These are phyloP conservation scores for Amauroascus niger DNA, from an alignment of 2,329 filamentous ascomycete genomes.

Conservation along the genomic window DNA sequence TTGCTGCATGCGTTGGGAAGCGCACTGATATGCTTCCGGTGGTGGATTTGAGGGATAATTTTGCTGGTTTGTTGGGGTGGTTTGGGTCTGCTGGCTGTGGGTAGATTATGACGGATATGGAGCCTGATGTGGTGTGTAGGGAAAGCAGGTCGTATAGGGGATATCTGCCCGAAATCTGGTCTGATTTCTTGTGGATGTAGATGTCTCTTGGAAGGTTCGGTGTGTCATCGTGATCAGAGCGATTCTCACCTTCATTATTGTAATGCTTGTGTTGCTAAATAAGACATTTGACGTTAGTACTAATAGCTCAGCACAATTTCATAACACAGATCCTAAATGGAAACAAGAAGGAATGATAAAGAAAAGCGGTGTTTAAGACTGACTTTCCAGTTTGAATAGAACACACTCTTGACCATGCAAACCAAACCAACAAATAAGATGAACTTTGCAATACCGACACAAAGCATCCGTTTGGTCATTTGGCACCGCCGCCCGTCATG, in stretches of 20 bases:
- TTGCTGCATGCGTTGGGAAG: slow-evolving; percentile 17
- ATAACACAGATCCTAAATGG: not conserved
- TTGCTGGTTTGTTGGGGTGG: slow-evolving; percentile 23
- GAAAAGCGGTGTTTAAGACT: not conserved
- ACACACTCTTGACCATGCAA: not conserved
- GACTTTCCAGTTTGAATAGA: slow-evolving; percentile 2
- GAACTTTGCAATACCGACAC: not conserved
- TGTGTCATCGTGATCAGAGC: not conserved
- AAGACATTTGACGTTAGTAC: not conserved
- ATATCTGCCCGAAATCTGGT: slow-evolving; percentile 24
- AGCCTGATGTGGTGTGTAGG: slow-evolving; percentile 25
- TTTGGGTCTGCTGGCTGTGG: slow-evolving; percentile 26
- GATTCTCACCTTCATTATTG: not conserved
- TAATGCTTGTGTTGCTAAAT: not conserved
- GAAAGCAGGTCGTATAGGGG: slow-evolving; percentile 27
- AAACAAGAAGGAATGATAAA: not conserved
- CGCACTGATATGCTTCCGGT: slow-evolving; percentile 24
- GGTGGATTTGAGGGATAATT: slow-evolving; percentile 21
- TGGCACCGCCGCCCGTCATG: not conserved
- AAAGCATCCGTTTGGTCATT: not conserved
- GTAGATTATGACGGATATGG: slow-evolving; percentile 24
- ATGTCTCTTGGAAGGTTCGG: slow-evolving; percentile 15
- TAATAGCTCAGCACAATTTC: too few species aligned
- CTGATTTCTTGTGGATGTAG: slow-evolving; percentile 16
- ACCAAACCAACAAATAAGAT: slow-evolving; percentile 5